Conservation (phyloP, 164 flowering plant species). For the Annona squamosa region DNA sequence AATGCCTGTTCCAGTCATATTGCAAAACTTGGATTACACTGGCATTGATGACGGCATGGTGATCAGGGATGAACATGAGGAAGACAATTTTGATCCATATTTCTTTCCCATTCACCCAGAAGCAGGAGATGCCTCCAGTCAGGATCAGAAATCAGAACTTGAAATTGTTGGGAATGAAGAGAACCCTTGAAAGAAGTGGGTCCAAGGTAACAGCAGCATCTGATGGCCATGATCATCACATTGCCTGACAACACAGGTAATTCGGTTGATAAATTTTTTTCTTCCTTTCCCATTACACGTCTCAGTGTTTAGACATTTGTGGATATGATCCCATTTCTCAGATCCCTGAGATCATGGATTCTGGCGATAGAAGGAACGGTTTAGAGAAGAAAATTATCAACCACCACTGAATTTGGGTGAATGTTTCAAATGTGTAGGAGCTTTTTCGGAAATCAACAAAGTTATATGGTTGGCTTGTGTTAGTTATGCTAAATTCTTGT, state of each 20-base stretch:
- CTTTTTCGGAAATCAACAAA: too few relatives aligned
- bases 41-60: conserved; percentile 47
- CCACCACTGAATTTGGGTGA: too few relatives aligned
- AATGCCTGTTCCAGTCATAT: conserved; percentile 47
- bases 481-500: too few relatives aligned
- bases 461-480: too few relatives aligned
- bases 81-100: conserved; percentile 27
- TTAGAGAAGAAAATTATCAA: too few relatives aligned
- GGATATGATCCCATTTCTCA: too few relatives aligned
- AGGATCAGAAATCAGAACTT: conserved; percentile 1
- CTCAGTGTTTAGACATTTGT: too few relatives aligned
- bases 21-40: conserved; percentile 52
- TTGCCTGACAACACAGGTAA: neutral
- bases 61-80: conserved; percentile 30
- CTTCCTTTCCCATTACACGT: neutral
- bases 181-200: conserved; percentile 8
- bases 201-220: neutral
- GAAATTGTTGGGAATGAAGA: conserved; percentile 3
- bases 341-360: too few relatives aligned
- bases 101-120: conserved; percentile 27
- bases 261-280: neutral
- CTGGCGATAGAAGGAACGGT: too few relatives aligned
- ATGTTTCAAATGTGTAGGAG: too few relatives aligned
- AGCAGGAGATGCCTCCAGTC: conserved; percentile 6
- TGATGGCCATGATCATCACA: neutral